Percentiles rank a stretch among this genome's conserved stretches.
Evolutionary conservation across 208 protist genomes (phyloP).

Genomic region (Lotmaria passim): DNA sequence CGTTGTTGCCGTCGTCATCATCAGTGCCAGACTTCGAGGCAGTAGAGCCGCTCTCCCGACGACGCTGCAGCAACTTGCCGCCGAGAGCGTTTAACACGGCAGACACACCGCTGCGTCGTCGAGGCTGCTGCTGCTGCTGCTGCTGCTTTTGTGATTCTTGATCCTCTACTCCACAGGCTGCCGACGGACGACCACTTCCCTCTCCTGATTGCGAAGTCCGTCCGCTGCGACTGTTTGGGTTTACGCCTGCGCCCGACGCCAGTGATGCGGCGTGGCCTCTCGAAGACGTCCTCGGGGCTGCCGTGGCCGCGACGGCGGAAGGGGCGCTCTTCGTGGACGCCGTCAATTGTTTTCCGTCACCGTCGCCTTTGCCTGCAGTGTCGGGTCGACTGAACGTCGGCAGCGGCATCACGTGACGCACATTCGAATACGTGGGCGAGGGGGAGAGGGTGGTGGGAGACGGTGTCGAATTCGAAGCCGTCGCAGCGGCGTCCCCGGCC

Average conservation of each 20-base stretch:
- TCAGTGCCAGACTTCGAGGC: conserved; percentile 17
- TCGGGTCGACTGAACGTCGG: too few species aligned
- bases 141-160: background rate
- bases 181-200: too few species aligned
- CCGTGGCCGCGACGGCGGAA: too few species aligned
- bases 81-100: background rate
- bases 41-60: conserved; percentile 9
- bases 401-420: conserved; percentile 14
- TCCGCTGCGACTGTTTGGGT: too few species aligned
- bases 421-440: background rate
- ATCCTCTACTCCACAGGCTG: too few species aligned
- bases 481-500: background rate
- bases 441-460: background rate
- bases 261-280: background rate
- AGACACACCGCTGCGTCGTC: conserved; percentile 10
- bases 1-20: background rate
- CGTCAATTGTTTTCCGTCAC: too few species aligned
- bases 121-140: background rate
- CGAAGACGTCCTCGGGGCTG: background rate
- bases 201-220: background rate
- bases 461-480: background rate
- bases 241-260: background rate
- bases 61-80: conserved; percentile 3
- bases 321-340: too few species aligned
- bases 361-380: too few species aligned